Percentiles rank a stretch among this genome's conserved stretches.
phyloP scores from a whole-genome alignment of 2,329 filamentous ascomycete genomes.

The Claviceps sorghi region DNA sequence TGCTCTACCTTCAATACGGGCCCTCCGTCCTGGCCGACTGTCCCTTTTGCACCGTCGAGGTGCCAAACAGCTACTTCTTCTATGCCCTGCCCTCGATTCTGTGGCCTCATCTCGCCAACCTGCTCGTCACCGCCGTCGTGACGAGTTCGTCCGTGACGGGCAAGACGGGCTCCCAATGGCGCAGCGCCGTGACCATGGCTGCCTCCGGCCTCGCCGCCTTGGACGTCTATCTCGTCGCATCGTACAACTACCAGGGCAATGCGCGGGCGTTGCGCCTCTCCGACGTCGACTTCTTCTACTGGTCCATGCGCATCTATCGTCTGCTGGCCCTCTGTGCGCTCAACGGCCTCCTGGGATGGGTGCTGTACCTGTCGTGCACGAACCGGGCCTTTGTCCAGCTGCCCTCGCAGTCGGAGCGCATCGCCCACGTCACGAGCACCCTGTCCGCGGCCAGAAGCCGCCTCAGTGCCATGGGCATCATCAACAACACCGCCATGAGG shows the following conservation, averaged over 20 bases:
- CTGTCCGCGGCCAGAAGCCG: conserved; percentile 49
- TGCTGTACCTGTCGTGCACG: conserved; percentile 65
- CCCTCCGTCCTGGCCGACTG: conserved; percentile 60
- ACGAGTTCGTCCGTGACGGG: conserved; percentile 58
- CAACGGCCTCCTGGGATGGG: conserved; percentile 46
- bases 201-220: conserved; percentile 41
- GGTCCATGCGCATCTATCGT: conserved; percentile 50
- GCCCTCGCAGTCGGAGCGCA: conserved; percentile 46
- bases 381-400: conserved; percentile 60
- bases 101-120: conserved; percentile 66
- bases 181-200: conserved; percentile 51
- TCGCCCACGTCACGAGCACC: conserved; percentile 42
- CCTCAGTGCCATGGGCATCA: conserved; percentile 56
- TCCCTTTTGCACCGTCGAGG: conserved; percentile 66
- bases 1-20: conserved; percentile 75
- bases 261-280: conserved; percentile 43
- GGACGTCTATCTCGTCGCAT: conserved; percentile 51
- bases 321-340: conserved; percentile 48
- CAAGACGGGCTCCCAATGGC: conserved; percentile 50
- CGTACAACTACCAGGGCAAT: conserved; percentile 53
- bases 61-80: conserved; percentile 56
- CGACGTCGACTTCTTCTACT: conserved; percentile 59
- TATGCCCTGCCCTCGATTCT: conserved; percentile 65
- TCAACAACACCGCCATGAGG: conserved; percentile 66
- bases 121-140: conserved; percentile 53